Base-by-base conservation (phyloP, 768 basidiomycete genomes). In the Pulveroboletus sp. region DNA sequence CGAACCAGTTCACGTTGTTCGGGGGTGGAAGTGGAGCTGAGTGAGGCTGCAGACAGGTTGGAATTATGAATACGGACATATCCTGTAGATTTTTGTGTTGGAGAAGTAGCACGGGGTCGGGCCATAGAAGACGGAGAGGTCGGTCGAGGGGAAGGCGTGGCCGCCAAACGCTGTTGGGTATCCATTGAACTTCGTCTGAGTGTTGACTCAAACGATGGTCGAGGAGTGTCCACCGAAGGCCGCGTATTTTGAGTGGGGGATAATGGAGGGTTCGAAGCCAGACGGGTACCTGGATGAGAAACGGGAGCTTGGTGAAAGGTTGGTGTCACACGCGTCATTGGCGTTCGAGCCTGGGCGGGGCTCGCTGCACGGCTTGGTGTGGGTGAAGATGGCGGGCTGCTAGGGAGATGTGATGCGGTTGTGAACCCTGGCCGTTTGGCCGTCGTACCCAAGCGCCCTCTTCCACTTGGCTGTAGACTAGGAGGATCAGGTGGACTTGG, bases 1-100 rank as follows among this genome's bases (percentile, higher is more conserved):
- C 88, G 79, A 45, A 91, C 76, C n/a, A 79, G 67, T 49, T 85
- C 86, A 36, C 87, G 78, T 47, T 82, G 75, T 51, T 84, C 80
- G 1, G 79, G 75, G 61, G 77, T 81, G 12, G 76, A 67, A 6
- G 75, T 62, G 3, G 72, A 60, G 34, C 67, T 67, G 12, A 86
- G 68, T 0, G 84, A 85, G 1, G 78, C 70, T 5, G 79, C 71
- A n/a, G 83, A 85, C 20, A 78, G 70, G 60, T 80, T 86, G 58
- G 75, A 71, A 58, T 79, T 76, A 13, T 77, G 75, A 60, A 76
- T 80, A 48, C 81, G 78, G 20, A 73, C 65, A 63, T 80, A 79
- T 23, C 73, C 60, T 2, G 61, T 36, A 9, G 56, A 49, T 61
- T 55, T 72, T 53, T 77, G 80, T 13, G 68, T 69, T 27, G 80